Conservation (phyloP, 257 asterid species). For the Ilex asprella region DNA sequence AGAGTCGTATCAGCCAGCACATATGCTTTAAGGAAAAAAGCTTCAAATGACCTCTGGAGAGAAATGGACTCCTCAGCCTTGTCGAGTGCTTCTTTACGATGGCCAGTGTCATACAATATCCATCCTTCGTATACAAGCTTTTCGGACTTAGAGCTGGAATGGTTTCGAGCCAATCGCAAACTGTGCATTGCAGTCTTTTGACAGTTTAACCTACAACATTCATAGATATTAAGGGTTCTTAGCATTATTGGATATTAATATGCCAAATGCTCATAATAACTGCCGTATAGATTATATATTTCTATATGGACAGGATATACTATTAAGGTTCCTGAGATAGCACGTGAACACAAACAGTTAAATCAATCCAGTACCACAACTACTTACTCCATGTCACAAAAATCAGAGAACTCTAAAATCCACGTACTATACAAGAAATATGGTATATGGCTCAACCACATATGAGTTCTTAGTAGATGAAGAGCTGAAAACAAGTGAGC, state of each 20-base stretch:
- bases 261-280: no score
- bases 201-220: constrained; percentile 37
- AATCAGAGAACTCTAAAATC: no score
- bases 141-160: constrained; percentile 30
- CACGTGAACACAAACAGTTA: no score
- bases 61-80: constrained; percentile 45
- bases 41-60: constrained; percentile 46
- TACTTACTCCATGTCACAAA: no score
- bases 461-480: no score
- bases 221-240: not conserved
- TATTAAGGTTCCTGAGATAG: no score
- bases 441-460: not conserved
- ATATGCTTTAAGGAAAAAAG: constrained; percentile 45
- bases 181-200: constrained; percentile 51
- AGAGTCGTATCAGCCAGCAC: constrained; percentile 39
- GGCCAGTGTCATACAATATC: constrained; percentile 46
- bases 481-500: no score
- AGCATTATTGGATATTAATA: no score
- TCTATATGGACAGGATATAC: no score
- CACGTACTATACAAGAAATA: no score
- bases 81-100: constrained; percentile 43
- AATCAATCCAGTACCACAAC: no score
- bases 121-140: constrained; percentile 46
- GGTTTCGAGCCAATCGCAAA: constrained; percentile 41
- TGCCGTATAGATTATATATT: no score